A percentile compares a stretch with the other conserved stretches of the same genome.
Evolutionary conservation across 1,139 yeast genomes (phyloP).

Genomic region (Arxiozyma heterogenica): DNA sequence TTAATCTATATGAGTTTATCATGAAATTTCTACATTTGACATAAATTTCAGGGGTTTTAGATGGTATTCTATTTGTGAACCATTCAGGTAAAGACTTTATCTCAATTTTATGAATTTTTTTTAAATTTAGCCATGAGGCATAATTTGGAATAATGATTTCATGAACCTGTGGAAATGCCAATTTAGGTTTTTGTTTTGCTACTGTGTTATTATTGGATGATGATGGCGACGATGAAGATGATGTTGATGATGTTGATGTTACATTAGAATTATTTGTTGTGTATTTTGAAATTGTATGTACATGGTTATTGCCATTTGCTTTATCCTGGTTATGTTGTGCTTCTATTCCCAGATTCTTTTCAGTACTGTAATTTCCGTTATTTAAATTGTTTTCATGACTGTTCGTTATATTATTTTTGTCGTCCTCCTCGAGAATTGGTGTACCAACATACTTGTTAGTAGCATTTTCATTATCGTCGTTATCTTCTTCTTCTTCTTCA

Average conservation of each 20-base stretch:
- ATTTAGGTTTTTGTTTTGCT: slow-evolving; percentile 1
- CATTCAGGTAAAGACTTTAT: slow-evolving; percentile 82
- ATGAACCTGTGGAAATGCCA: slow-evolving; percentile 56
- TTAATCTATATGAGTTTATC: slow-evolving; percentile 83
- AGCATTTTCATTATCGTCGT: slow-evolving; percentile 4
- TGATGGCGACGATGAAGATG: neutral
- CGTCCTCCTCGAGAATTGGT: slow-evolving; percentile 3
- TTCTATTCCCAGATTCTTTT: neutral
- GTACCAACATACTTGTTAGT: neutral
- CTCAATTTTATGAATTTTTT: slow-evolving; percentile 54
- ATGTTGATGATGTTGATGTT: neutral
- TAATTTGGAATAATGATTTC: slow-evolving; percentile 89
- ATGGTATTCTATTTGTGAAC: slow-evolving; percentile 62
- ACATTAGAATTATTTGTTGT: neutral
- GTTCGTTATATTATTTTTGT: neutral
- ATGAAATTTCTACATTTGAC: slow-evolving; percentile 85
- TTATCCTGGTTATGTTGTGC: neutral
- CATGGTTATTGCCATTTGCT: neutral
- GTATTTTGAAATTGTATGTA: neutral
- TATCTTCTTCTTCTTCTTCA: slow-evolving; percentile 3
- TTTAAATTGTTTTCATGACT: neutral
- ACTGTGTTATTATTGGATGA: neutral
- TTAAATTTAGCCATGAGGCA: slow-evolving; percentile 80
- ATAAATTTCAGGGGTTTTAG: slow-evolving; percentile 85
- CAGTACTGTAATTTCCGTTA: neutral